Evolutionary conservation across 169 alveolate genomes (phyloP).

Genomic region (Plasmodium gaboni): DNA sequence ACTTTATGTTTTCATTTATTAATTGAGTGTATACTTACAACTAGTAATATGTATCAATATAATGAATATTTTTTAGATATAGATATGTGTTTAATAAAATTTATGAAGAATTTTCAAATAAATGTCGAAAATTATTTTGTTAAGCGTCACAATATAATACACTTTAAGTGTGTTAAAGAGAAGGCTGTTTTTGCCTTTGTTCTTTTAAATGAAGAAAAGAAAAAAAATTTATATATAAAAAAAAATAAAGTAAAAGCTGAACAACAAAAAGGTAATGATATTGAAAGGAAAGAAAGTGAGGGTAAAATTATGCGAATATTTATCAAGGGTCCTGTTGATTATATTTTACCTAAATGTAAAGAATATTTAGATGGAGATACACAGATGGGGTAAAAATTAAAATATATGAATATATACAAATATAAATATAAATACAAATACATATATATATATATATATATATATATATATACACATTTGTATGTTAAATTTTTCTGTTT

Average conservation of each 20-base stretch:
- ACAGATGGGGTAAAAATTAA: not conserved
- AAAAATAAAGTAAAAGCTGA: not conserved
- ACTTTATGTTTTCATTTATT: slow-evolving; percentile 22
- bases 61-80: slow-evolving; percentile 27
- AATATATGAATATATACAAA: not conserved
- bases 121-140: slow-evolving; percentile 42
- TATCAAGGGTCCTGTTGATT: slow-evolving; percentile 14
- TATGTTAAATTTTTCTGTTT: not conserved
- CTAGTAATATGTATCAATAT: slow-evolving; percentile 55
- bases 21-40: slow-evolving; percentile 34
- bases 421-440: not conserved
- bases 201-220: slow-evolving; percentile 8
- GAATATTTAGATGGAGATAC: slow-evolving; percentile 34
- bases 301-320: slow-evolving; percentile 27
- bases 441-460: not conserved
- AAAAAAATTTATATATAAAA: not conserved
- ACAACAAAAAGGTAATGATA: not conserved
- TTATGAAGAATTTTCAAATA: slow-evolving; percentile 10
- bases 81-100: slow-evolving; percentile 30
- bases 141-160: slow-evolving; percentile 18
- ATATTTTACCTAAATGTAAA: slow-evolving; percentile 31
- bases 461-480: not conserved
- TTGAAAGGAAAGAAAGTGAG: not conserved
- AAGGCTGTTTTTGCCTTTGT: slow-evolving; percentile 31
- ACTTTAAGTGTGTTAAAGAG: not conserved